Conservation (phyloP, 768 basidiomycete genomes). For the Scleroderma citrinum region DNA sequence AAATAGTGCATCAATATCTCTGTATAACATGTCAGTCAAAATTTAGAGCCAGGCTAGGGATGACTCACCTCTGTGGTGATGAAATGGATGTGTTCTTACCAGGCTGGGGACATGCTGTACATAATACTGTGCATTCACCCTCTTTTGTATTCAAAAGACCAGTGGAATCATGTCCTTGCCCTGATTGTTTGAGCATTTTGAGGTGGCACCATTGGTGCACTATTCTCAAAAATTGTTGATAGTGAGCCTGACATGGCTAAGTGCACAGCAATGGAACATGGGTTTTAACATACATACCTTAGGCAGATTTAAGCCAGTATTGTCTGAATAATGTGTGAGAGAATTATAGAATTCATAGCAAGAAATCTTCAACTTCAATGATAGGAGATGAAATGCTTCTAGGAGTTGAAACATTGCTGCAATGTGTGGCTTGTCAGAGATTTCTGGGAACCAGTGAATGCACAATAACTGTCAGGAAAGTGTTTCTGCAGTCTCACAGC, state of each 20-base stretch:
- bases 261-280: background rate
- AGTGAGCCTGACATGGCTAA: conserved; percentile 6
- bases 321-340: conserved; percentile 19
- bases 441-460: conserved; percentile 27
- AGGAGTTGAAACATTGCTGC: too few relatives aligned
- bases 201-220: conserved; percentile 18
- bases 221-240: conserved; percentile 11
- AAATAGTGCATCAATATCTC: conserved; percentile 5
- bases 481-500: background rate
- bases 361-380: conserved; percentile 27
- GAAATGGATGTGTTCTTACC: conserved; percentile 12
- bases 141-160: conserved; percentile 15
- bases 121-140: conserved; percentile 21
- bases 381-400: too few relatives aligned
- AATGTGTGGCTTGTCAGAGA: conserved; percentile 20
- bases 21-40: background rate
- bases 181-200: conserved; percentile 19
- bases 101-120: conserved; percentile 26
- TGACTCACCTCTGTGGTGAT: too few relatives aligned
- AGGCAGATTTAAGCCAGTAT: conserved; percentile 14
- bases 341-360: conserved; percentile 26
- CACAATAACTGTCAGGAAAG: conserved; percentile 11
- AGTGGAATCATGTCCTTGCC: conserved; percentile 17
- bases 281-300: conserved; percentile 13
- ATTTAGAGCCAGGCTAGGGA: background rate